A percentile compares a stretch with the other conserved stretches of the same genome.
phyloP scores from a whole-genome alignment of 768 basidiomycete genomes.

The Tulasnella sp. region DNA sequence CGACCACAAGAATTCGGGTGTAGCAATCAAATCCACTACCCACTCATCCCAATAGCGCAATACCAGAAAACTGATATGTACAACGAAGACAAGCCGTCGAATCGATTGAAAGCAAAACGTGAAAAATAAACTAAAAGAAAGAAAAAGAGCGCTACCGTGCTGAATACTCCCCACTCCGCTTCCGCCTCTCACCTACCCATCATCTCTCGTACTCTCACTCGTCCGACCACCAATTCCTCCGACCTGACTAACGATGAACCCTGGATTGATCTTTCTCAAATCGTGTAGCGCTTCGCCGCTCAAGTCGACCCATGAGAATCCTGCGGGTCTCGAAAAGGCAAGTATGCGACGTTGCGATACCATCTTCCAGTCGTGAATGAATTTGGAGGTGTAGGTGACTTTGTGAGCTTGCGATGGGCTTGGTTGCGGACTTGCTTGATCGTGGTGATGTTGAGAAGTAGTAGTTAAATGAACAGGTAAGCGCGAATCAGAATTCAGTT shows the following conservation, averaged over 20 bases:
- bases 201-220: slow-evolving; percentile 24
- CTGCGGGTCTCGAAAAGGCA: slow-evolving; percentile 70
- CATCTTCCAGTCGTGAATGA: slow-evolving; percentile 76
- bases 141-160: too few species aligned
- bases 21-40: too few species aligned
- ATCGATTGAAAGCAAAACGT: neutral
- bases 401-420: slow-evolving; percentile 57
- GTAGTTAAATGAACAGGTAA: slow-evolving; percentile 42
- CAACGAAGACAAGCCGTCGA: slow-evolving; percentile 1
- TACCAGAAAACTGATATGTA: neutral
- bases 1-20: too few species aligned
- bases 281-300: slow-evolving; percentile 52
- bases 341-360: slow-evolving; percentile 57
- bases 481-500: slow-evolving; percentile 6
- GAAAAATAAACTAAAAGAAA: neutral
- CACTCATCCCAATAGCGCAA: too few species aligned
- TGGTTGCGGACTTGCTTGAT: slow-evolving; percentile 91
- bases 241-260: too few species aligned
- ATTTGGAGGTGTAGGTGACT: slow-evolving; percentile 50
- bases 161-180: slow-evolving; percentile 9
- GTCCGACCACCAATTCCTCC: too few species aligned
- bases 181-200: slow-evolving; percentile 23
- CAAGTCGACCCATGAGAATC: slow-evolving; percentile 68
- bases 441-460: slow-evolving; percentile 83
- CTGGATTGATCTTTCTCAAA: slow-evolving; percentile 34